Evolutionary conservation across 192 early-diverging fungal genomes (phyloP).

Genomic region (Coemansia reversa): DNA sequence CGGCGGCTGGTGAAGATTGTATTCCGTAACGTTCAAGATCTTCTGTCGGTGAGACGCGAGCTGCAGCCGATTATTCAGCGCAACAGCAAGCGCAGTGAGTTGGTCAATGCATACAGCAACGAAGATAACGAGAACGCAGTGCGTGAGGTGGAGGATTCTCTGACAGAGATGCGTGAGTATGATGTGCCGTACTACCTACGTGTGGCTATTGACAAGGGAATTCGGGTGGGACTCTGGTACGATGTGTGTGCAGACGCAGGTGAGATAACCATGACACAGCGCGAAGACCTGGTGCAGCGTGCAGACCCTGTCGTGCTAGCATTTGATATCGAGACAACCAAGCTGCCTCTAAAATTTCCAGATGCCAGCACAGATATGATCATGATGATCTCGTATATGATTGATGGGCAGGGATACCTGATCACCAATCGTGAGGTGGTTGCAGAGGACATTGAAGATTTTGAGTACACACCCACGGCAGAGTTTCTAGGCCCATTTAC

Average conservation of each 20-base stretch:
- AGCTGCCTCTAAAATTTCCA: conserved; percentile 96
- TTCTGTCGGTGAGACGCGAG: conserved; percentile 70
- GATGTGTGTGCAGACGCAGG: conserved; percentile 66
- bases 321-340: conserved; percentile 98
- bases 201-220: conserved; percentile 89
- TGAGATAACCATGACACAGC: conserved; percentile 61
- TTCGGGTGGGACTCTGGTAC: conserved; percentile 97
- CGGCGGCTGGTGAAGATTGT: conserved; percentile 71
- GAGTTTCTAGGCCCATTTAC: conserved; percentile 94
- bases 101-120: conserved; percentile 63
- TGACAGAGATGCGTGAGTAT: conserved; percentile 92
- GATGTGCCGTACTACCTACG: conserved; percentile 97
- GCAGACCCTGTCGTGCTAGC: conserved; percentile 93
- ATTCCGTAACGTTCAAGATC: conserved; percentile 83
- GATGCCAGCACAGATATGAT: conserved; percentile 86
- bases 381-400: conserved; percentile 99
- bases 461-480: conserved; percentile 96
- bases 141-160: conserved; percentile 60
- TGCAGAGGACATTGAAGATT: conserved; percentile 92
- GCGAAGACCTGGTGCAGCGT: conserved; percentile 84
- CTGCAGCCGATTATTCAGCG: conserved; percentile 67
- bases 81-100: conserved; percentile 65
- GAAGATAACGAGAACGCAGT: conserved; percentile 40
- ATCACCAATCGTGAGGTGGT: conserved; percentile 98
- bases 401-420: conserved; percentile 94